Conservation (phyloP, 495 filamentous ascomycete genomes). For the Penicillium turbatum region DNA sequence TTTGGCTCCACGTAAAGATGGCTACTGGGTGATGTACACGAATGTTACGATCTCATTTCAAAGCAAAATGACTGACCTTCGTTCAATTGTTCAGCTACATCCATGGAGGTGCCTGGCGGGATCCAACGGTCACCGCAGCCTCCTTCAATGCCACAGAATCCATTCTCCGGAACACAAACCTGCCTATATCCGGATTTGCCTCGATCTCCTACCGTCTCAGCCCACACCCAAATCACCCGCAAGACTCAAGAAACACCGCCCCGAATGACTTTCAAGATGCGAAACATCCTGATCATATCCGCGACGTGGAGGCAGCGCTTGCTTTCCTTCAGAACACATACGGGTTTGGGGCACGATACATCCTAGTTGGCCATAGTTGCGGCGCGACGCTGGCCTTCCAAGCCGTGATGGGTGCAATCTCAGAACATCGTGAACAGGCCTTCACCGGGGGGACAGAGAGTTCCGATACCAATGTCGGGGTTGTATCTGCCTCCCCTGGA, state of each 20-base stretch:
- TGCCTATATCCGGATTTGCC: constrained; percentile 57
- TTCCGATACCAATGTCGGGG: constrained; percentile 2
- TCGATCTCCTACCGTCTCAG: constrained; percentile 80
- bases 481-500: constrained; percentile 17
- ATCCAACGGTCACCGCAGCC: constrained; percentile 56
- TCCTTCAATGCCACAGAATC: constrained; percentile 47
- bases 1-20: constrained; percentile 19
- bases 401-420: constrained; percentile 47
- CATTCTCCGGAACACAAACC: constrained; percentile 35
- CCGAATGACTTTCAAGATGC: constrained; percentile 42
- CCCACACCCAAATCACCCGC: constrained; percentile 59
- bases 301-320: constrained; percentile 63
- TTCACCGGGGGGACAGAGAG: constrained; percentile 9
- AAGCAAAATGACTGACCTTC: not conserved
- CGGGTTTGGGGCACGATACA: constrained; percentile 46
- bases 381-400: constrained; percentile 74
- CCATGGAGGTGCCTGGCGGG: constrained; percentile 88
- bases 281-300: constrained; percentile 68
- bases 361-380: constrained; percentile 73
- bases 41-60: not conserved
- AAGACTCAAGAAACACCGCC: constrained; percentile 38
- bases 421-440: constrained; percentile 21
- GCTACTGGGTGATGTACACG: constrained; percentile 47
- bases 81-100: constrained; percentile 56
- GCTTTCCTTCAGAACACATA: constrained; percentile 55